Percentiles rank a stretch among this genome's conserved stretches.
phyloP scores from a whole-genome alignment of 2,329 filamentous ascomycete species.

The Aurifilum marmelostoma region DNA sequence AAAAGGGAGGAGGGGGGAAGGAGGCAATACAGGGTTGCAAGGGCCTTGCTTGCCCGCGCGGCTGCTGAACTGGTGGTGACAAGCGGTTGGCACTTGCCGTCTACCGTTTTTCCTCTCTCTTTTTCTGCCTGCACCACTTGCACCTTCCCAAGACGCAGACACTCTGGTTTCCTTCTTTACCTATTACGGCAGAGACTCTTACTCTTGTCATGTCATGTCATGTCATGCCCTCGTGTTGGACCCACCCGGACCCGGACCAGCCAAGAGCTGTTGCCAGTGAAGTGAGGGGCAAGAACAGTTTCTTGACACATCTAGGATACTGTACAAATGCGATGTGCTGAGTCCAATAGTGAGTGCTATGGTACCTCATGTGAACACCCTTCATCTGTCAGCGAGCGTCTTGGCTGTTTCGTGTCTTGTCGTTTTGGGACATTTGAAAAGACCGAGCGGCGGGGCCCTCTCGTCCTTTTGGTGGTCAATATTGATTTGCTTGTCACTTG shows the following conservation, averaged over 20 bases:
- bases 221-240: neutral
- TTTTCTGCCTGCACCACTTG: neutral
- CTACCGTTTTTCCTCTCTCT: neutral
- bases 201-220: neutral
- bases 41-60: neutral
- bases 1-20: constrained; percentile 2
- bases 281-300: too few relatives aligned
- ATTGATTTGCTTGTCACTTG: neutral
- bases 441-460: neutral
- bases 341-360: too few relatives aligned
- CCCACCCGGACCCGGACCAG: neutral
- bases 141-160: neutral
- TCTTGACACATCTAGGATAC: too few relatives aligned
- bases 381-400: neutral
- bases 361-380: too few relatives aligned
- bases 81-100: constrained; percentile 2
- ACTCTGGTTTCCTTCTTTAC: neutral
- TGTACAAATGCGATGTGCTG: too few relatives aligned
- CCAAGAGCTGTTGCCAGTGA: too few relatives aligned
- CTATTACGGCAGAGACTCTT: neutral
- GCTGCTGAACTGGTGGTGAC: neutral
- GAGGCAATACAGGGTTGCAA: neutral
- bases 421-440: too few relatives aligned
- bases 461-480: neutral
- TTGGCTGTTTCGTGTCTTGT: neutral